Percentiles rank a stretch among this genome's conserved stretches.
Evolutionary conservation across 306 rosid species (phyloP).

Genomic region (Vigna trinervia): DNA sequence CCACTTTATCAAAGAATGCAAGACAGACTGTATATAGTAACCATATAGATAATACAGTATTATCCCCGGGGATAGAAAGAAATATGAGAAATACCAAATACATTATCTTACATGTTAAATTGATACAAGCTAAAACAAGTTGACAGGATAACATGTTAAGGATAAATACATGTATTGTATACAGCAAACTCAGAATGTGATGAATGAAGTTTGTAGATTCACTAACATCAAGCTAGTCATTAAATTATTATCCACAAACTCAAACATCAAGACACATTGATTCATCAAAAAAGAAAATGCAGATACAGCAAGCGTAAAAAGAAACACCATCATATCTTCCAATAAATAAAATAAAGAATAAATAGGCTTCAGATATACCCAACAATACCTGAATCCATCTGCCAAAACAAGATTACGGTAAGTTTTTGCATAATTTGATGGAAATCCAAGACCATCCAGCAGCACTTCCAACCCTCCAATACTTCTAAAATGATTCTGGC

Average conservation of each 20-base stretch:
- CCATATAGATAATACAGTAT: constrained; percentile 3
- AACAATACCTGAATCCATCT: constrained; percentile 69
- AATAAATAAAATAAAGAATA: constrained; percentile 31
- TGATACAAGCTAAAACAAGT: constrained; percentile 29
- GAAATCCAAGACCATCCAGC: constrained; percentile 94
- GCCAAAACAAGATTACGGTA: constrained; percentile 51
- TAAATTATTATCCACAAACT: constrained; percentile 9
- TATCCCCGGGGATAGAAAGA: neutral
- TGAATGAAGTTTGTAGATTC: constrained; percentile 15
- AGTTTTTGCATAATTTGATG: constrained; percentile 68
- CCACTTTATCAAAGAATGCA: constrained; percentile 43
- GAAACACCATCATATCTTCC: constrained; percentile 21
- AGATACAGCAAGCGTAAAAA: constrained; percentile 19
- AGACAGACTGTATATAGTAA: constrained; percentile 30
- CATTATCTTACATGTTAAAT: constrained; percentile 2
- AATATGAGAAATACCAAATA: constrained; percentile 15
- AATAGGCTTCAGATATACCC: constrained; percentile 36
- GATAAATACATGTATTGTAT: constrained; percentile 29
- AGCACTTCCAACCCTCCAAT: constrained; percentile 98
- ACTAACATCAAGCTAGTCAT: constrained; percentile 34
- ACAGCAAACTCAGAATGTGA: constrained; percentile 29
- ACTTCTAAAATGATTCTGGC: constrained; percentile 96
- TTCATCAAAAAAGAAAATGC: constrained; percentile 25
- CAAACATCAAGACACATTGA: constrained; percentile 33
- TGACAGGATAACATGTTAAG: constrained; percentile 12